A percentile compares a stretch with the other conserved stretches of the same genome.
phyloP scores from a whole-genome alignment of 768 basidiomycete species.

The Russula virescens region DNA sequence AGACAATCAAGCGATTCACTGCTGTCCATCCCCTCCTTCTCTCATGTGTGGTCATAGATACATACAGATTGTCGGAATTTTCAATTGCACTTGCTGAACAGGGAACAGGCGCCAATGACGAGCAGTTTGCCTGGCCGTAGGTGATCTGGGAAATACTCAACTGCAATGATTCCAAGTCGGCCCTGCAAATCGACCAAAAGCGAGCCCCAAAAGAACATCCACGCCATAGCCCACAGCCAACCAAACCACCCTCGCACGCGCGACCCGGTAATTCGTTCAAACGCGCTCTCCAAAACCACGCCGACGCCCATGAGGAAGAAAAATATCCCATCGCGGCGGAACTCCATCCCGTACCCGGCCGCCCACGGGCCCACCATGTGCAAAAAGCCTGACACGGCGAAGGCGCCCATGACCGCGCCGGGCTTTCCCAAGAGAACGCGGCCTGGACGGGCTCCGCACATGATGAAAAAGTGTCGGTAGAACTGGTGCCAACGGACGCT shows the following conservation, averaged over 20 bases:
- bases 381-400: constrained; percentile 50
- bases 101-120: background rate
- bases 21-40: too few relatives aligned
- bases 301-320: constrained; percentile 56
- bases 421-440: constrained; percentile 41
- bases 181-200: background rate
- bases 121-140: constrained; percentile 8
- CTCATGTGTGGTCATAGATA: too few relatives aligned
- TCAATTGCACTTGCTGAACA: background rate
- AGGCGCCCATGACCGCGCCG: constrained; percentile 51
- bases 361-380: constrained; percentile 56
- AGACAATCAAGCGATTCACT: too few relatives aligned
- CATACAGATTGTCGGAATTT: too few relatives aligned
- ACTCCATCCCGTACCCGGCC: constrained; percentile 49
- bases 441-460: constrained; percentile 32
- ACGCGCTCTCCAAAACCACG: constrained; percentile 43
- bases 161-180: constrained; percentile 2
- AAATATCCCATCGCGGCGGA: constrained; percentile 39
- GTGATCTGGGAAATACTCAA: background rate
- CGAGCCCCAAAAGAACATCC: constrained; percentile 41
- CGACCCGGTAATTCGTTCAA: constrained; percentile 38
- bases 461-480: constrained; percentile 31
- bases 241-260: constrained; percentile 46
- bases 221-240: constrained; percentile 45
- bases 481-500: constrained; percentile 36